Evolutionary conservation across 257 asterid species (phyloP), one percentile per base, ranked within the genome.

Genomic region (Pogostemon cablin): DNA sequence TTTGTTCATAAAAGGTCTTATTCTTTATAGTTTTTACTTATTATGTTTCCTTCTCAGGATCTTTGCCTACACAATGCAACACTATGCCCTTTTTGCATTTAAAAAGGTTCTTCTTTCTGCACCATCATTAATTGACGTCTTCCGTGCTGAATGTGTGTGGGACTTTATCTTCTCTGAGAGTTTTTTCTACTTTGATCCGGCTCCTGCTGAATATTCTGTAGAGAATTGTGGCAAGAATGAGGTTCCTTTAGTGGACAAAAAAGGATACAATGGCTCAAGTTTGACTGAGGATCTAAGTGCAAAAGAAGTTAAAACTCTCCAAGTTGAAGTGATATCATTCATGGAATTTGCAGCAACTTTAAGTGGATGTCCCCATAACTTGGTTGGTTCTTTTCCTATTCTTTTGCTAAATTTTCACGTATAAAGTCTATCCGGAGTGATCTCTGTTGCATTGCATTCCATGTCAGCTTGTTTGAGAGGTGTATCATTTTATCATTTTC

Each of bases 101-200:
- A 81, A 83, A 83, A 87, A 85, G 79, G 87, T 88, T 79, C 93
- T 95, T 79, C 79, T 59, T 64, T 78, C 84, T 58, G 83, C 87
- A 71, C 92, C 98, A 46, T 75, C 93, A 34, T 78, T 88, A 74
- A 72, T 95, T 63, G 89, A 86, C 67, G 89, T 95, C 77, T 89
- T 95, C 84, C 98, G 96, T 54, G 83, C 82, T 61, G 99, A 95
- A 84, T 92, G 96, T 65, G 93, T 88, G 70, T 95, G 98, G 97
- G 98, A 91, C 84, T 91, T 93, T 62, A 86, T 95, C 80, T 91
- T 95, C 91, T 95, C 99, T 58, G 99, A 93, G 91, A 91, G 75
- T 66, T 85, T 95, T 73, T 91, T 91, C 79, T 93, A 91, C 85
- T 93, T 86, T 81, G 87, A 85, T 75, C 95, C 88, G 37, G 77